Evolutionary conservation across 768 basidiomycete species (phyloP).

Genomic region (Tylopilus vinaceipallidus): DNA sequence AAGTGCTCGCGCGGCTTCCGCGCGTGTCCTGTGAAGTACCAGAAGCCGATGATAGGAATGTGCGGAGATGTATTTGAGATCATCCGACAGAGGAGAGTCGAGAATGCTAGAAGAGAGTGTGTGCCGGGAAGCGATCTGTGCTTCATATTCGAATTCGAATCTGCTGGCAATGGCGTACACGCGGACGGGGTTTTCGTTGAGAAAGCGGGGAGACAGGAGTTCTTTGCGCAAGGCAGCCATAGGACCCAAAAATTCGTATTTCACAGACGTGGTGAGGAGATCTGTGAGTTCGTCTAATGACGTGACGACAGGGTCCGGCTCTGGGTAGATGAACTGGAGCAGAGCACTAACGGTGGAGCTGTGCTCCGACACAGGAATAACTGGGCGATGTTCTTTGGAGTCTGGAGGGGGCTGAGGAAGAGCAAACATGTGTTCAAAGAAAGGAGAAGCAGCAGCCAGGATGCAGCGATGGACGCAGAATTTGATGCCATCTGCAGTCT

Average conservation of each 20-base stretch:
- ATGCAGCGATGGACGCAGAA: slow-evolving; percentile 64
- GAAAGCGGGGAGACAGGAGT: slow-evolving; percentile 50
- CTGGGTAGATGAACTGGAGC: slow-evolving; percentile 61
- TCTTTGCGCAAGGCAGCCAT: slow-evolving; percentile 47
- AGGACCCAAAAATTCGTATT: slow-evolving; percentile 59
- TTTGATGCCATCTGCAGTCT: slow-evolving; percentile 42
- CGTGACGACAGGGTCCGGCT: slow-evolving; percentile 49
- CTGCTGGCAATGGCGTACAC: slow-evolving; percentile 73
- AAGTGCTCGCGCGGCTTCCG: slow-evolving; percentile 45
- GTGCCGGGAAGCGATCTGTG: slow-evolving; percentile 54
- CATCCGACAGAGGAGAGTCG: slow-evolving; percentile 56
- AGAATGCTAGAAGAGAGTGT: slow-evolving; percentile 55
- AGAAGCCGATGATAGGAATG: slow-evolving; percentile 66
- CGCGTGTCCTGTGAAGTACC: slow-evolving; percentile 55
- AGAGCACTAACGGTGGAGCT: slow-evolving; percentile 44
- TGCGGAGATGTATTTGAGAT: slow-evolving; percentile 65
- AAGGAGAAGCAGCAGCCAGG: slow-evolving; percentile 60
- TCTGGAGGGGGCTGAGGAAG: slow-evolving; percentile 50
- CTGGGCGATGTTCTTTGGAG: slow-evolving; percentile 32
- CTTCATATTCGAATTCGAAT: slow-evolving; percentile 62
- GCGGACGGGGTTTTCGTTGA: slow-evolving; percentile 48
- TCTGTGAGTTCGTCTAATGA: slow-evolving; percentile 53
- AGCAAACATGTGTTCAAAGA: slow-evolving; percentile 68
- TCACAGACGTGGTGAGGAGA: slow-evolving; percentile 53
- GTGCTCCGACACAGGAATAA: slow-evolving; percentile 57